phyloP scores from a whole-genome alignment of 805 yeast species.

The Torulaspora indica region DNA sequence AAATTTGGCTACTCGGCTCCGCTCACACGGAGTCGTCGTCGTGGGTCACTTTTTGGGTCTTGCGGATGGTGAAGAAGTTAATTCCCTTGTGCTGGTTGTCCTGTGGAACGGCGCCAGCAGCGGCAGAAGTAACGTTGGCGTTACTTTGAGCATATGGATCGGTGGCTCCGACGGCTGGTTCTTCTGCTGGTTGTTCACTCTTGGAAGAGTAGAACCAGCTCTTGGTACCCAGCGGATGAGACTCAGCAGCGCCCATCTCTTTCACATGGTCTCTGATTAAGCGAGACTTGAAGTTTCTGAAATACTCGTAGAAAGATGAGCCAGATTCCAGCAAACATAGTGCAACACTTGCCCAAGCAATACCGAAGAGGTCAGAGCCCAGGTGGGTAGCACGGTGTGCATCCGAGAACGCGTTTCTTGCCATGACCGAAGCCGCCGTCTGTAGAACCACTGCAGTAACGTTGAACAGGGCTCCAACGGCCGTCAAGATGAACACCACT shows the following conservation, averaged over 20 bases:
- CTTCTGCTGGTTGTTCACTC: slow-evolving; percentile 37
- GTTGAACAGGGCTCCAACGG: slow-evolving; percentile 49
- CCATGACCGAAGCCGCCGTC: slow-evolving; percentile 77
- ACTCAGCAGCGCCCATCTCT: slow-evolving; percentile 17
- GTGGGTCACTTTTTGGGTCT: slow-evolving; percentile 37
- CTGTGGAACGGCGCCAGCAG: slow-evolving; percentile 17
- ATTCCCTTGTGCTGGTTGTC: slow-evolving; percentile 46
- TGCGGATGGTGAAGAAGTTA: slow-evolving; percentile 71
- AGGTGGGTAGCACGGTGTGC: slow-evolving; percentile 44
- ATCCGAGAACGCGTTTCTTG: slow-evolving; percentile 59
- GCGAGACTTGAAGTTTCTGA: slow-evolving; percentile 1
- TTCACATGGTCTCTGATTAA: slow-evolving; percentile 18
- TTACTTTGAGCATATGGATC: slow-evolving; percentile 7
- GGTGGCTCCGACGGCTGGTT: slow-evolving; percentile 14
- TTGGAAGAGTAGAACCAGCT: slow-evolving; percentile 46
- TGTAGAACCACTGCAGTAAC: slow-evolving; percentile 62
- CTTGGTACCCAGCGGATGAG: slow-evolving; percentile 33
- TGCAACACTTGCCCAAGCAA: slow-evolving; percentile 68
- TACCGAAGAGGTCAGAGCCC: slow-evolving; percentile 56
- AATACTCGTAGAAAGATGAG: slow-evolving; percentile 3
- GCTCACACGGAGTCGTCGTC: slow-evolving; percentile 40
- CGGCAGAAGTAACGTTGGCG: slow-evolving; percentile 4
- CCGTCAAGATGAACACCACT: slow-evolving; percentile 48
- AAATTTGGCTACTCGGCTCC: neutral
- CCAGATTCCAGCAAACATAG: slow-evolving; percentile 21